Conservation (phyloP, 1,139 yeast species). For the Debaryomyces psychrophilus region DNA sequence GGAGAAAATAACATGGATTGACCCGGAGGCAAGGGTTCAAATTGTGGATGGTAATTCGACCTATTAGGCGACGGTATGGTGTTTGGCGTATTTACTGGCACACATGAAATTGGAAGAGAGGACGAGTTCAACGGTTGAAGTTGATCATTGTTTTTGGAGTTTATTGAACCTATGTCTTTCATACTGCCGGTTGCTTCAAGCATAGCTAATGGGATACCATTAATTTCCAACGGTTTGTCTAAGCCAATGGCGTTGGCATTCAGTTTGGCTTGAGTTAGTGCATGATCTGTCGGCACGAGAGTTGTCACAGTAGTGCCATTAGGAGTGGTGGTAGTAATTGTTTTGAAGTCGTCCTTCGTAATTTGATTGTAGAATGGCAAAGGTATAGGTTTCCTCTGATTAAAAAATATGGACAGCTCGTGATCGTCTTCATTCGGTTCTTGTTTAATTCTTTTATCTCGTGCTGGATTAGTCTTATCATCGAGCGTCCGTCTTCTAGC, state of each 20-base stretch:
- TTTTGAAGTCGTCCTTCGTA: slow-evolving; percentile 86
- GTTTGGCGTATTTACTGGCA: background rate
- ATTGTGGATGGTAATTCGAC: background rate
- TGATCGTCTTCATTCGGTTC: slow-evolving; percentile 14
- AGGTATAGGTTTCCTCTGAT: slow-evolving; percentile 55
- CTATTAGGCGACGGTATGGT: background rate
- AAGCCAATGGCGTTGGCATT: slow-evolving; percentile 62
- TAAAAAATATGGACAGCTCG: slow-evolving; percentile 5
- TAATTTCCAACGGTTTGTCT: slow-evolving; percentile 64
- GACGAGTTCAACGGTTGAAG: background rate
- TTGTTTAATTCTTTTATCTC: slow-evolving; percentile 17
- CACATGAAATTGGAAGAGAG: background rate
- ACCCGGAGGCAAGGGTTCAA: slow-evolving; percentile 5
- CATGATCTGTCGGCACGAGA: slow-evolving; percentile 82
- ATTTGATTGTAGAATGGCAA: slow-evolving; percentile 92
- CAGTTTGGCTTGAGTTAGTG: slow-evolving; percentile 60
- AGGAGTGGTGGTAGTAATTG: slow-evolving; percentile 85
- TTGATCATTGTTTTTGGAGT: background rate
- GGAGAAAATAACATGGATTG: slow-evolving; percentile 7
- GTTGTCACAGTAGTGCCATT: slow-evolving; percentile 92
- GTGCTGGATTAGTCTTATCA: slow-evolving; percentile 32
- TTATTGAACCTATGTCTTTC: slow-evolving; percentile 25
- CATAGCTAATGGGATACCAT: slow-evolving; percentile 81
- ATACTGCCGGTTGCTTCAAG: slow-evolving; percentile 79
- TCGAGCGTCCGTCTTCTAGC: slow-evolving; percentile 75